Percentiles rank a stretch among this genome's conserved stretches.
Conservation (phyloP, 2,329 filamentous ascomycete species). For the Aureobasidium sp. region DNA sequence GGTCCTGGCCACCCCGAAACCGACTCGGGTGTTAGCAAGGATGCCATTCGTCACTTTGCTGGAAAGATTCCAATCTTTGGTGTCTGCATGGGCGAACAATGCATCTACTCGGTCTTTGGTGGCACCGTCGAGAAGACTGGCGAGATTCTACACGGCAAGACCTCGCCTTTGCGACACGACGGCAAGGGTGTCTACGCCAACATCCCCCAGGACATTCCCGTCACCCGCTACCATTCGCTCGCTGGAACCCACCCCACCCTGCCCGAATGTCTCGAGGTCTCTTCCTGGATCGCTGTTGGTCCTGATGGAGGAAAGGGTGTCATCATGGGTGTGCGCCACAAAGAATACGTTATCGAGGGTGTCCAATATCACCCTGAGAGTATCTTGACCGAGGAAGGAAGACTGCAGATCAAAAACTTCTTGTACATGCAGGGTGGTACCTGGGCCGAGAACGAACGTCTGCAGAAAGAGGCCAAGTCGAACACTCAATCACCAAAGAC, state of each 20-base stretch:
- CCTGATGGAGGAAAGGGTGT: slow-evolving; percentile 68
- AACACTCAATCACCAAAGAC: slow-evolving; percentile 26
- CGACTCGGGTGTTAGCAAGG: slow-evolving; percentile 88
- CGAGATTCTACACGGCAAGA: slow-evolving; percentile 96
- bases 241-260: slow-evolving; percentile 84
- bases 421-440: slow-evolving; percentile 79
- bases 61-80: slow-evolving; percentile 93
- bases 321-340: slow-evolving; percentile 96
- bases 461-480: slow-evolving; percentile 32
- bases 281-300: slow-evolving; percentile 77
- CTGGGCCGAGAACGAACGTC: slow-evolving; percentile 69
- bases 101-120: slow-evolving; percentile 89
- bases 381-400: slow-evolving; percentile 82
- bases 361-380: slow-evolving; percentile 98
- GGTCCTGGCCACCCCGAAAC: slow-evolving; percentile 86
- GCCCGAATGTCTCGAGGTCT: slow-evolving; percentile 76
- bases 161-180: slow-evolving; percentile 82
- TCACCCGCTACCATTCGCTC: slow-evolving; percentile 93
- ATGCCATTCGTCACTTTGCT: slow-evolving; percentile 81
- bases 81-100: slow-evolving; percentile 99
- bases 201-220: slow-evolving; percentile 70
- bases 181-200: slow-evolving; percentile 81
- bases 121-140: slow-evolving; percentile 86
- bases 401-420: slow-evolving; percentile 88
- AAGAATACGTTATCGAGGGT: slow-evolving; percentile 81